Base-by-base conservation (phyloP, 2,329 filamentous ascomycete species). In the Fusarium sp. region DNA sequence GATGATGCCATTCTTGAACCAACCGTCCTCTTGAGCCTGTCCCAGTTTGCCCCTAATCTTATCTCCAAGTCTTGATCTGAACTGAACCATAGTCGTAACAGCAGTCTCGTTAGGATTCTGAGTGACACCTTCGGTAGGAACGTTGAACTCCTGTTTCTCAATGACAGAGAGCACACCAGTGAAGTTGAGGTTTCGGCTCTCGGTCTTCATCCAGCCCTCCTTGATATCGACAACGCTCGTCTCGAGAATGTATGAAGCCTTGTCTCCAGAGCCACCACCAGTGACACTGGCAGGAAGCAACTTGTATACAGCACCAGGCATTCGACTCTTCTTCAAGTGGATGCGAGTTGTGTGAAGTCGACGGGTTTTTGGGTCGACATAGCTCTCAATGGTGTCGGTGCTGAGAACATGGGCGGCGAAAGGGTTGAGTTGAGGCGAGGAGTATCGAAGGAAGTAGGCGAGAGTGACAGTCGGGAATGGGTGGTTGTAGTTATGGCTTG, bases 391-490 rank as follows among this genome's bases (percentile, higher is more conserved):
- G 76, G 92, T 94, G 81, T 96, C 93, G 80, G 92, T 94, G 78
- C 92, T 93, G 75, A 94, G 85, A 57, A 96, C 93, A 83, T 96
- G 93, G 70, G 88, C 90, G 73, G 91, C 91, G 83, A 95, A 95
- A 10, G 93, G 93, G 78, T 95, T 96, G 72, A 88, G 83, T 72
- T 88, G 85, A 33, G 87, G 87, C 8, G 87, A 89, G 65, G 92
- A 94, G 83, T 96, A 96, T 73, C 93, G 92, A 53, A 96, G 91
- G 83, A 95, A 96, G 87, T 94, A 96, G 83, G 93, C 93, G 80
- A 96, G 91, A 52, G 93, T 94, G 69, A 96, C 93, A 80, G 93
- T 93, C 69, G 92, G 90, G 84, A 95, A 95, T 52, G 92, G 91
- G 82, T 95, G 93, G 72, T 90, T 87, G 86, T 95, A 94, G 77